A percentile compares a stretch with the other conserved stretches of the same genome.
phyloP scores from a whole-genome alignment of 169 alveolate genomes.

The Ichthyophthirius multifiliis region DNA sequence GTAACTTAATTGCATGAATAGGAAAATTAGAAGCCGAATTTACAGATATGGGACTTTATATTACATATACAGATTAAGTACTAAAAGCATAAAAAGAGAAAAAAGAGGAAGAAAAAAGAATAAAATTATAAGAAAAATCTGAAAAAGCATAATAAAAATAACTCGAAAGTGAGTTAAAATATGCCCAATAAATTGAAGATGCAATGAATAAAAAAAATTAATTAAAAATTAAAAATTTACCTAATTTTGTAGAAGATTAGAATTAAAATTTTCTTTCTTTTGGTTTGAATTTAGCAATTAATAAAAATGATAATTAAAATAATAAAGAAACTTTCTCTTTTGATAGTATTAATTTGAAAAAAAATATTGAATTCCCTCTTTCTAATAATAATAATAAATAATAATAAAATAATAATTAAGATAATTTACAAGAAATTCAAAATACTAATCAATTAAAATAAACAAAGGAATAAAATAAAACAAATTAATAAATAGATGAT shows the following conservation, averaged over 20 bases:
- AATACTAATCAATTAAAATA: not conserved
- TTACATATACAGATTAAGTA: not conserved
- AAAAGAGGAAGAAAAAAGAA: not conserved
- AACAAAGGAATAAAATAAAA: not conserved
- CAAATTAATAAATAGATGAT: not conserved
- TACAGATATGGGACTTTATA: not conserved
- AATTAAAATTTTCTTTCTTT: not conserved
- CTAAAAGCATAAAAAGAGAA: not conserved
- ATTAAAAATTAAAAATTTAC: not conserved
- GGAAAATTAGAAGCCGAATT: conserved; percentile 1
- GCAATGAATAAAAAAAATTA: not conserved
- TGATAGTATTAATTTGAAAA: not conserved
- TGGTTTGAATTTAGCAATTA: not conserved
- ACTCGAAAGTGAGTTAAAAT: not conserved
- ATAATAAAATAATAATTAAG: not conserved
- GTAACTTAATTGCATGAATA: conserved; percentile 6
- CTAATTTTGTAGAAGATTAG: not conserved
- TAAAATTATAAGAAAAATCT: not conserved
- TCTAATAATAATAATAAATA: not conserved
- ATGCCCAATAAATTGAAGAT: not conserved
- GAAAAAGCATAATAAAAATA: not conserved
- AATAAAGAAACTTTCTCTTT: not conserved
- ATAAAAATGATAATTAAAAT: not conserved
- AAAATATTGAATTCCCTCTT: not conserved
- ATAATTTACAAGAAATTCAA: not conserved